These are phyloP conservation scores for Pezizomycotina sp. DNA, from an alignment of 2,329 filamentous ascomycete genomes.

Conservation along the genomic window DNA sequence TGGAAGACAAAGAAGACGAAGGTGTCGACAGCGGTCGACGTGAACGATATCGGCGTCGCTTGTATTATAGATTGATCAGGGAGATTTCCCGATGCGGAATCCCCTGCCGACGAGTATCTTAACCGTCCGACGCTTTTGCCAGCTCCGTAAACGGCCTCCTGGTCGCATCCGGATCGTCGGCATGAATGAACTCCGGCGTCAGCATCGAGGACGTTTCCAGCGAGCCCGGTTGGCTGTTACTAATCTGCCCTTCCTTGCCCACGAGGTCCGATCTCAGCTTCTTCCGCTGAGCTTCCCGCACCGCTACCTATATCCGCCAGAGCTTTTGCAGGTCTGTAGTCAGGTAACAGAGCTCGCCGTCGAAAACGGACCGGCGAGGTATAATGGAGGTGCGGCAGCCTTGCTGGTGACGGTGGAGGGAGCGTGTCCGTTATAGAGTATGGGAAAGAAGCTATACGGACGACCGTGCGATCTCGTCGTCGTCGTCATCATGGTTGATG, in stretches of 20 bases:
- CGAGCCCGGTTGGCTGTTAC: constrained; percentile 11
- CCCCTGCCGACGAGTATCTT: constrained; percentile 75
- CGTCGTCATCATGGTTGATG: constrained; percentile 16
- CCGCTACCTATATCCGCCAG: constrained; percentile 10
- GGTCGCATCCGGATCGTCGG: constrained; percentile 77
- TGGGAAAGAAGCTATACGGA: constrained; percentile 15
- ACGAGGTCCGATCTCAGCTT: constrained; percentile 28
- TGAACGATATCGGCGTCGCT: constrained; percentile 85
- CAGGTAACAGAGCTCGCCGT: constrained; percentile 8
- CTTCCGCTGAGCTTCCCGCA: constrained; percentile 4
- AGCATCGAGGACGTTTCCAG: constrained; percentile 20
- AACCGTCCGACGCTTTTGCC: constrained; percentile 72
- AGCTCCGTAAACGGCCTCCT: constrained; percentile 74
- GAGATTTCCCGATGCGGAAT: constrained; percentile 68
- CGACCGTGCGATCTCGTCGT: constrained; percentile 16
- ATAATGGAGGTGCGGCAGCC: constrained; percentile 10
- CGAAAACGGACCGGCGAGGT: constrained; percentile 13
- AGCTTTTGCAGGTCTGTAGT: constrained; percentile 11
- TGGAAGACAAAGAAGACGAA: constrained; percentile 20
- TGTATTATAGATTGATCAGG: constrained; percentile 72
- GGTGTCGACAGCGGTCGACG: constrained; percentile 47
- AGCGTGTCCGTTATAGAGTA: constrained; percentile 19
- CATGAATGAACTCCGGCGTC: constrained; percentile 82
- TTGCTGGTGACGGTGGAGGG: constrained; percentile 12
- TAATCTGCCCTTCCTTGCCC: constrained; percentile 38